Conservation (phyloP, 192 early-diverging fungal genomes). For the Gryganskiella cystojenkinii region DNA sequence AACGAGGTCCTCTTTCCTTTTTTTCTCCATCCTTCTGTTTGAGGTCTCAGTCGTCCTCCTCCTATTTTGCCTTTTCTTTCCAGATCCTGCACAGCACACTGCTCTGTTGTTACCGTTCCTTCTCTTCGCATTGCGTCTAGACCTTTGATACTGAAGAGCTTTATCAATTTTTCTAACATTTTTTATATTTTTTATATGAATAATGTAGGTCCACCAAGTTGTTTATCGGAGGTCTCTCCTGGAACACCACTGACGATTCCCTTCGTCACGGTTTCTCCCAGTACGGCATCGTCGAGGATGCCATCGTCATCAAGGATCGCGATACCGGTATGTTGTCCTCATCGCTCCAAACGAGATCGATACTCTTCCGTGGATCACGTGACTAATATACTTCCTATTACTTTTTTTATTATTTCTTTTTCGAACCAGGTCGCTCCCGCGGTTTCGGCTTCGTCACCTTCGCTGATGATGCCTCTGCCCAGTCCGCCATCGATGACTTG, state of each 20-base stretch:
- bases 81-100: no score
- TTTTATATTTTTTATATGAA: no score
- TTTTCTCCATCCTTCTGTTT: no score
- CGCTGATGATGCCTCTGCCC: conserved; percentile 55
- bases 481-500: conserved; percentile 67
- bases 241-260: conserved; percentile 69
- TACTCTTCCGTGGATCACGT: neutral
- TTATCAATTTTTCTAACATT: no score
- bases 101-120: no score
- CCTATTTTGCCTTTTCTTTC: no score
- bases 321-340: conserved; percentile 73
- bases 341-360: neutral
- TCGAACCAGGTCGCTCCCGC: conserved; percentile 76
- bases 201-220: conserved; percentile 58
- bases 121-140: no score
- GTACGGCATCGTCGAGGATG: conserved; percentile 72
- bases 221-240: conserved; percentile 77
- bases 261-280: conserved; percentile 69
- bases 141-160: no score
- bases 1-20: no score
- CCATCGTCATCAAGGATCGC: conserved; percentile 76
- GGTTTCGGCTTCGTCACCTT: conserved; percentile 90
- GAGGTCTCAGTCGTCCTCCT: no score
- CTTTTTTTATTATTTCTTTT: neutral
- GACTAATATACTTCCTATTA: no score